Evolutionary conservation across 2,329 filamentous ascomycete genomes (phyloP).

Genomic region (Chaetomium globosum): DNA sequence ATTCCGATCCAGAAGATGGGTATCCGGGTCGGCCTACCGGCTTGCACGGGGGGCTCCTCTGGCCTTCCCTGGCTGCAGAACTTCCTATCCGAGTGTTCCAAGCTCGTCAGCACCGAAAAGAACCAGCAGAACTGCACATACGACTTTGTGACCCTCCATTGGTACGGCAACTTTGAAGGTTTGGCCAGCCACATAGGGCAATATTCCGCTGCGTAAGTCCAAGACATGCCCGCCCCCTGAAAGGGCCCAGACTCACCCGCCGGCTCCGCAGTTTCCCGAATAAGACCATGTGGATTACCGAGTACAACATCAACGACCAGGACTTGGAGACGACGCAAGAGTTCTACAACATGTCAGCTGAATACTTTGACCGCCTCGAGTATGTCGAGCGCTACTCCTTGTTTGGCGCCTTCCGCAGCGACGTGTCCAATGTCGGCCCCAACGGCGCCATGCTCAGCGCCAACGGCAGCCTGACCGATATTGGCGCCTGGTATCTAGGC

Average conservation of each 20-base stretch:
- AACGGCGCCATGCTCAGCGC: conserved; percentile 72
- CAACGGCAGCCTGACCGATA: conserved; percentile 70
- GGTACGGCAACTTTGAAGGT: conserved; percentile 71
- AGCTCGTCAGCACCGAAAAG: conserved; percentile 53
- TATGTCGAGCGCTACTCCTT: conserved; percentile 71
- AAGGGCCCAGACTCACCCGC: conserved; percentile 20
- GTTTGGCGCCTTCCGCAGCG: conserved; percentile 73
- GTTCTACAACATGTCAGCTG: conserved; percentile 68
- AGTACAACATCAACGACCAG: conserved; percentile 67
- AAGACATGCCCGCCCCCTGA: conserved; percentile 18
- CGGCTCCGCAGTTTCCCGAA: conserved; percentile 55
- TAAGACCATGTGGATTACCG: conserved; percentile 73
- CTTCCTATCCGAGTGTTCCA: conserved; percentile 66
- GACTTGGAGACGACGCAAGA: conserved; percentile 59
- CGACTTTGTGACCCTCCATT: conserved; percentile 66
- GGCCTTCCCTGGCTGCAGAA: conserved; percentile 68
- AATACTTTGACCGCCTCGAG: conserved; percentile 66
- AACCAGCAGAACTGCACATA: conserved; percentile 58
- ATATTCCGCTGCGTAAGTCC: conserved; percentile 51
- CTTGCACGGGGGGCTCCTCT: conserved; percentile 62
- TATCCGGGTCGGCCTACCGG: conserved; percentile 70
- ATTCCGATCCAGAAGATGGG: conserved; percentile 67
- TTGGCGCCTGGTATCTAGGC: conserved; percentile 78
- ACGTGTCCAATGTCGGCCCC: conserved; percentile 71
- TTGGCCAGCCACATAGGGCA: conserved; percentile 68